Evolutionary conservation across 164 flowering plant genomes (phyloP).

Genomic region (Liquidambar formosana): DNA sequence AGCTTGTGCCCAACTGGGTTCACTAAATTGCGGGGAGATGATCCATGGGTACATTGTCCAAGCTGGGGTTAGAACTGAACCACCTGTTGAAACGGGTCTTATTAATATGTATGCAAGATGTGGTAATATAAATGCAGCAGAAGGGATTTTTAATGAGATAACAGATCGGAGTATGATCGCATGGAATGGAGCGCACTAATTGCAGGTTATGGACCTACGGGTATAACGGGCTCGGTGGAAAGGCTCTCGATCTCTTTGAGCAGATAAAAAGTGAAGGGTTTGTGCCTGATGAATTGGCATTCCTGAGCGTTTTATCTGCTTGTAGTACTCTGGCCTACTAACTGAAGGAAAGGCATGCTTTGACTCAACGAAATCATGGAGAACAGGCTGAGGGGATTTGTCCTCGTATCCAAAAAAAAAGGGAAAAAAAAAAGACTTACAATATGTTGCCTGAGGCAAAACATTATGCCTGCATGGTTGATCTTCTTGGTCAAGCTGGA

Average conservation of each 20-base stretch:
- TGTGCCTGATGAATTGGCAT: slow-evolving; percentile 9
- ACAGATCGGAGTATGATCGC: background rate
- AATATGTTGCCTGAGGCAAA: background rate
- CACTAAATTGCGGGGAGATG: slow-evolving; percentile 7
- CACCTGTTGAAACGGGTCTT: background rate
- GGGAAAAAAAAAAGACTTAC: background rate
- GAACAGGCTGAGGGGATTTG: too few relatives aligned
- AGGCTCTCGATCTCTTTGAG: slow-evolving; percentile 10
- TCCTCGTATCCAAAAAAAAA: too few relatives aligned
- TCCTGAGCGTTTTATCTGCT: slow-evolving; percentile 9
- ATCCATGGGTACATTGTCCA: slow-evolving; percentile 1
- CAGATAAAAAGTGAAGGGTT: slow-evolving; percentile 3
- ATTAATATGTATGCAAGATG: slow-evolving; percentile 12
- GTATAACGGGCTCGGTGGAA: slow-evolving; percentile 4
- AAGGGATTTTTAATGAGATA: background rate
- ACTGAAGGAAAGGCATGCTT: slow-evolving; percentile 6
- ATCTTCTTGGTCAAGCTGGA: slow-evolving; percentile 5
- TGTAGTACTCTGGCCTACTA: slow-evolving; percentile 6
- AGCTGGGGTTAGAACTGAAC: slow-evolving; percentile 2
- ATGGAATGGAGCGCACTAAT: slow-evolving; percentile 15
- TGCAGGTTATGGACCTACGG: slow-evolving; percentile 14
- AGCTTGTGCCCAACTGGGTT: slow-evolving; percentile 10
- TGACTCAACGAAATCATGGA: background rate
- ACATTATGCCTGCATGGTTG: slow-evolving; percentile 7
- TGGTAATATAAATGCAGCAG: slow-evolving; percentile 4